Base-by-base conservation (phyloP, 306 rosid species). In the Gleditsia sinensis region DNA sequence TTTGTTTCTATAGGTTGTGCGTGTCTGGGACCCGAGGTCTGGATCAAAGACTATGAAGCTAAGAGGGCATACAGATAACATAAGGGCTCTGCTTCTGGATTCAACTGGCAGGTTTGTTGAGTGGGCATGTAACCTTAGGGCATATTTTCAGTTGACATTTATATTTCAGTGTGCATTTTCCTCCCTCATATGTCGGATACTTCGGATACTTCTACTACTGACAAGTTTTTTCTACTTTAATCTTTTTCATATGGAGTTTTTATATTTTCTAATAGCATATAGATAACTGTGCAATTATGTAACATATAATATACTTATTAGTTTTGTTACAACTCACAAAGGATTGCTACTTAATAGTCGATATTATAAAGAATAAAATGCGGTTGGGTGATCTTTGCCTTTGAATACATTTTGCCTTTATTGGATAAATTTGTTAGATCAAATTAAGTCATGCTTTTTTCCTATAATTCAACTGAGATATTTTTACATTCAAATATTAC, bases 1-100 rank as follows among this genome's bases (percentile, higher is more conserved):
- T 42, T 55, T 13, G 69, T 40, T 66, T 20, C 72, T 67, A 28
- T 74, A 95, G 99, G 99, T 95, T 58, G 97, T 95, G 57, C 97
- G 99, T 67, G 96, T 92, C 66, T 95, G 99, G 99, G 99, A 95
- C 64, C 82, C 99, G 39, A 90, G 99, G 85, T 86, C 91, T 56
- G 99, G 99, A 82, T 90, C 96, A 14, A 95, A 95, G 91, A 85
- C 92, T 8, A 86, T 95, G 91, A 95, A 95, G 84, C 84, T 95
- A 67, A 88, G 86, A 88, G 99, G 99, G 69, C 99, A 95, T 72
- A 75, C 96, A 24, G 99, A 95, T 87, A 95, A 95, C 81, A 88
- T 95, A 75, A 83, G 99, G 88, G 92, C 91, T 64, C 79, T 95
- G 80, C 93, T 95, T 79, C 85, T 95, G 75, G 99, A 95, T 85